Conservation (phyloP, 1,284 basidiomycete species). For the Papiliotrema nemorosa region DNA sequence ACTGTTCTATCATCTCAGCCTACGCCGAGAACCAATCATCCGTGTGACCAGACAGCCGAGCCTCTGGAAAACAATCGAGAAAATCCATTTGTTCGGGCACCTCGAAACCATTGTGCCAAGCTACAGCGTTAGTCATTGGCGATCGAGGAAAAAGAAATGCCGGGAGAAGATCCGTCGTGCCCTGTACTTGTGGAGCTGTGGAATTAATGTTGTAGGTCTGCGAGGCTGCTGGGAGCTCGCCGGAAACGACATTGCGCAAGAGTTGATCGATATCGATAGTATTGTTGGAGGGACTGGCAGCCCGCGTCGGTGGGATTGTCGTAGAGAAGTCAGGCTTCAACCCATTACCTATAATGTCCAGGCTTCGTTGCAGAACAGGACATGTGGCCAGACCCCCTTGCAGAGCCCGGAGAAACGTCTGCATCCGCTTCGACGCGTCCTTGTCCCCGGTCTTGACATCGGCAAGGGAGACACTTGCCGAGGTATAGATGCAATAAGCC, state of each 20-base stretch:
- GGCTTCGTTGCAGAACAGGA: background rate
- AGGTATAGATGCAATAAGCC: conserved; percentile 1
- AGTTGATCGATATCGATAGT: background rate
- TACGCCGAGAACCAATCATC: background rate
- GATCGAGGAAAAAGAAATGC: background rate
- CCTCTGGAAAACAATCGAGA: background rate
- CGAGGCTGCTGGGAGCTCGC: background rate
- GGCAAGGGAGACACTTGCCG: background rate
- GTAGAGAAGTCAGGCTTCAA: no score
- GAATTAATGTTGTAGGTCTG: background rate
- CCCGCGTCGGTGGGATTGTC: background rate
- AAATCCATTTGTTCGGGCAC: background rate
- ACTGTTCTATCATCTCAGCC: no score
- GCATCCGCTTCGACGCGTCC: conserved; percentile 3
- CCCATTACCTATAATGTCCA: background rate
- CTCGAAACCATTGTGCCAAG: background rate
- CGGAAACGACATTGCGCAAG: background rate
- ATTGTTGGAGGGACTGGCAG: background rate
- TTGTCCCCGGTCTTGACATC: background rate
- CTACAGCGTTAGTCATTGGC: background rate
- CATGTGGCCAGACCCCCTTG: background rate
- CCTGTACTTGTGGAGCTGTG: background rate
- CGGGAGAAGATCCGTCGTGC: background rate
- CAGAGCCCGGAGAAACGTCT: background rate
- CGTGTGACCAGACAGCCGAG: background rate